Evolutionary conservation across 257 asterid species (phyloP).

Genomic region (Petunia axillaris): DNA sequence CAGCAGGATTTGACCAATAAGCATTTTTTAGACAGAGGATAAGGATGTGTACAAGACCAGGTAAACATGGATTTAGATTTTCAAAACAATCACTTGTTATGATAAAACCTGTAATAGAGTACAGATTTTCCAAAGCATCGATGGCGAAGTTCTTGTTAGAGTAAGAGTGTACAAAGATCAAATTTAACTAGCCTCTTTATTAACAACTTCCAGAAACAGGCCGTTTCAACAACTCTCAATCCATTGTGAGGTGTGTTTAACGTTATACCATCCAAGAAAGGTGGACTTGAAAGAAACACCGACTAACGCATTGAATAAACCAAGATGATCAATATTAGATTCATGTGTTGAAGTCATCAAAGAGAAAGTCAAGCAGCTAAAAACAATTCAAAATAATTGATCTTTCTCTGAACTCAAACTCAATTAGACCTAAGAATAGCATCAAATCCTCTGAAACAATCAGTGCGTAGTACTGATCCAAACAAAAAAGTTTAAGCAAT

Average conservation of each 20-base stretch:
- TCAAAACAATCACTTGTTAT: not conserved
- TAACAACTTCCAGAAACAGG: slow-evolving; percentile 17
- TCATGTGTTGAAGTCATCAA: not conserved
- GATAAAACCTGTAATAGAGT: not conserved
- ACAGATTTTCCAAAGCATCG: not conserved
- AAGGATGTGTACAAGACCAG: not conserved
- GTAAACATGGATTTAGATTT: not conserved
- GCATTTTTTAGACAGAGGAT: not conserved
- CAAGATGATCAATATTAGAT: not conserved
- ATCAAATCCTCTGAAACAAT: not conserved
- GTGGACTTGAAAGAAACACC: not conserved
- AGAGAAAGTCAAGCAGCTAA: not conserved
- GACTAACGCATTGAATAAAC: not conserved
- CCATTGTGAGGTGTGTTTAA: not conserved
- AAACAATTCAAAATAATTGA: not conserved
- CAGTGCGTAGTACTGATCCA: not conserved
- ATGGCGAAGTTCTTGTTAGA: not conserved
- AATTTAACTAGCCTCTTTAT: not conserved
- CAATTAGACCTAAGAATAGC: not conserved
- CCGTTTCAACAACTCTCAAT: slow-evolving; percentile 13
- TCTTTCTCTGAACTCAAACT: not conserved
- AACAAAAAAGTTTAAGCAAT: not conserved
- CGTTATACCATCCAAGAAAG: not conserved
- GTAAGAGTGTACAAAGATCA: not conserved
- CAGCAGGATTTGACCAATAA: not conserved